Base-by-base conservation (phyloP, 1,284 basidiomycete species). In the Ceratobasidium sp. region DNA sequence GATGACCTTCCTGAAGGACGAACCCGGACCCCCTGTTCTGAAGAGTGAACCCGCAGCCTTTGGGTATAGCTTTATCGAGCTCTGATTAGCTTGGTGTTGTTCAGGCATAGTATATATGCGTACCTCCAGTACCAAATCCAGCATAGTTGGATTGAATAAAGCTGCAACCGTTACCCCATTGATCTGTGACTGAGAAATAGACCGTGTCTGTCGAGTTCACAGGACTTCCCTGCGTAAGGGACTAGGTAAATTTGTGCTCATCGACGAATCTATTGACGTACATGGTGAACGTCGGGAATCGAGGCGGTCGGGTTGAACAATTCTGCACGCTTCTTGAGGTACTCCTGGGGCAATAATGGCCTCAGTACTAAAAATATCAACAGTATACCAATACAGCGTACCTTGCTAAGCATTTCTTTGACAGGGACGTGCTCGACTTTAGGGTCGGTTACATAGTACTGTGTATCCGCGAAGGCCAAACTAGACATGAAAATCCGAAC, bases 101-200 rank as follows among this genome's bases (percentile, higher is more conserved):
- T 2, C 51, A 51, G 1, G 54, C 22, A 60, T 4, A 29, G 53
- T 1, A 56, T 53, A 24, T 47, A 17, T 22, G 44, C 63, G 6
- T 57, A 91, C 92, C 92, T 80, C 87, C 92, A 44, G 93, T 94
- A 51, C 93, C 93, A 79, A 94, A 94, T 9, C 91, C 92, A 76
- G 90, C 89, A 81, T 95, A 97, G 82, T 97, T 97, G 78, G 94
- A 96, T 82, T 96, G 94, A 76, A 99, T 99, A 82, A 92, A 98
- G 77, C 94, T 96, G 83, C 95, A 97, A 1, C 95, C 93, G 81
- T 98, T 98, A 4, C 96, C 96, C 88, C 93, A 93, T 79, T 92
- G 89, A 81, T 97, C 95, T 5, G 92, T 88, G 1, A 95, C 93
- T 24, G 93, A 89, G 80, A 98, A 96, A 83, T 97, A 98, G 48